Evolutionary conservation across 2,329 filamentous ascomycete species (phyloP), one percentile per base, ranked within the genome.

Genomic region (Epichloe gansuensis): DNA sequence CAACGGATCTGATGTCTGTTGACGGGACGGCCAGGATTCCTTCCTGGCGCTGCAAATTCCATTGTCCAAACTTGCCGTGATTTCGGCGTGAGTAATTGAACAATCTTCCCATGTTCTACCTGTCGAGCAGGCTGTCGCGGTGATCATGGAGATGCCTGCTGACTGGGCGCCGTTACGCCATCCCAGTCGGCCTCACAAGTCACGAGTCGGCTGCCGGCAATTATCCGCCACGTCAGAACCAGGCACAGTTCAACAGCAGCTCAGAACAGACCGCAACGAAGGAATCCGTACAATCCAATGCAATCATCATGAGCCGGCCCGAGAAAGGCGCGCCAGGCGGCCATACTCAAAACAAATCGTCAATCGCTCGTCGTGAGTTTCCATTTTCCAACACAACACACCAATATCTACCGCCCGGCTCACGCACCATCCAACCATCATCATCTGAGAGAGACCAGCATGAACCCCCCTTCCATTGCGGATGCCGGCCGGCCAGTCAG

Each of bases 361-460:
- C 55, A 4, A 43, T 49, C 35, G 49, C 52, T n/a, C 55, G 52
- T 50, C 31, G 56, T 54, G 42, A 55, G 54, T 56, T 39, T 39
- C 25, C 7, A 9, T 23, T 28, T 3, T 31, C 31, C 31, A 31
- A 31, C 31, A 0, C 31, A 31, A 31, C 31, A 0, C 31, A 31
- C 31, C 31, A 31, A 31, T 8, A 31, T 31, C 31, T 31, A 8
- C 31, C 31, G 31, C 31, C 31, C 31, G 31, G 9, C 31, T 31
- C 31, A 11, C 31, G 31, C 31, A 31, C 31, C 31, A 31, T 31
- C 15, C 15, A 34, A 13, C 38, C 31, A 37, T 13, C 39, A 35
- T 37, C 11, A 15, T n/a, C 38, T 17, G 4, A 23, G 17, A 21
- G 17, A 21, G 17, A 21, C 17, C 17, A 21, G 17, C 17, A 28